Percentiles rank a stretch among this genome's conserved stretches.
Evolutionary conservation across 257 asterid species (phyloP).

Genomic region (Echium plantagineum): DNA sequence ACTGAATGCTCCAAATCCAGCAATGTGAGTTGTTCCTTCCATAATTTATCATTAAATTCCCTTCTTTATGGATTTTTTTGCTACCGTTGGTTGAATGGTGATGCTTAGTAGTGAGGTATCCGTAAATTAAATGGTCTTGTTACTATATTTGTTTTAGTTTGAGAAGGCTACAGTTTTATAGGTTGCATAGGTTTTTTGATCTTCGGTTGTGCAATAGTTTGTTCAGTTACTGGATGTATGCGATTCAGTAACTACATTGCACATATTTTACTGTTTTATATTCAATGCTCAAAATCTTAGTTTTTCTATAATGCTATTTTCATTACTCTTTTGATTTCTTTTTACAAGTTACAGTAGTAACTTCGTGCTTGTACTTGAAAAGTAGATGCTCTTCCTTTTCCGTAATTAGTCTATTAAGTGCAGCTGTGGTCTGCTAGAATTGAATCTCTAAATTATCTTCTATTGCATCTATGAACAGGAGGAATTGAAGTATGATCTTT

Average conservation of each 20-base stretch:
- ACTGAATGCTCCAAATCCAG: slow-evolving; percentile 21
- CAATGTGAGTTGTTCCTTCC: slow-evolving; percentile 30
- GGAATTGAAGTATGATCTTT: slow-evolving; percentile 52
- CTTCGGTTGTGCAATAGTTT: no score
- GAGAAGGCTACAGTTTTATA: background rate
- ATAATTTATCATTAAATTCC: background rate
- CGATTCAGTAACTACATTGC: no score
- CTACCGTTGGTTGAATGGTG: background rate
- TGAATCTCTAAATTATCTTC: background rate
- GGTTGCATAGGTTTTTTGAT: background rate
- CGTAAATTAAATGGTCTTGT: background rate
- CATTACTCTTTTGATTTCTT: no score
- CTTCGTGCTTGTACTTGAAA: background rate
- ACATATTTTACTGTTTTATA: no score
- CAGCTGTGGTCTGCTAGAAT: background rate
- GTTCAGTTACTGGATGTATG: no score
- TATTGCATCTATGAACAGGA: slow-evolving; percentile 28
- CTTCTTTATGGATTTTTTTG: background rate
- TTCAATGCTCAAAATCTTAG: no score
- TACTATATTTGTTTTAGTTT: background rate
- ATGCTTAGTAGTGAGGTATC: background rate
- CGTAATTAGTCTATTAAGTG: background rate
- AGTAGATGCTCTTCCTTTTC: background rate
- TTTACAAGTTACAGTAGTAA: no score
- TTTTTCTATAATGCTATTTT: no score